A percentile compares a stretch with the other conserved stretches of the same genome.
Evolutionary conservation across 2,329 filamentous ascomycete genomes (phyloP).

Genomic region (Ophiostoma piceae): DNA sequence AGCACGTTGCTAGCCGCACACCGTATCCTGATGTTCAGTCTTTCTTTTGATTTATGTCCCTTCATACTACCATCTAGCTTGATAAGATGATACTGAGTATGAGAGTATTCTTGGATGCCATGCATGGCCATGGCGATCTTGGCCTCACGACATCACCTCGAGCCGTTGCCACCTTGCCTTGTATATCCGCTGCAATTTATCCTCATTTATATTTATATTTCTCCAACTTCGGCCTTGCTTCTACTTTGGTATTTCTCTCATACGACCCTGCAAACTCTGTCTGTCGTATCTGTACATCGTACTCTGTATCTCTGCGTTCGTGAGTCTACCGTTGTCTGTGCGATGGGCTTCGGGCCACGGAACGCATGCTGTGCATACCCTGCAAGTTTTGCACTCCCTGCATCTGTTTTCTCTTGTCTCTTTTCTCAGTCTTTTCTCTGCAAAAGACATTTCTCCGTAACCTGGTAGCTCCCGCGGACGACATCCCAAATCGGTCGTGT

Average conservation of each 20-base stretch:
- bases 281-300: no score
- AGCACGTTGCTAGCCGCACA: not conserved
- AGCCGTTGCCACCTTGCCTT: not conserved
- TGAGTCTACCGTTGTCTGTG: not conserved
- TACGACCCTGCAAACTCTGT: not conserved
- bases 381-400: not conserved
- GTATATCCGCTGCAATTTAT: not conserved
- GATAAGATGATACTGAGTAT: not conserved
- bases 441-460: not conserved
- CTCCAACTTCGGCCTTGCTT: conserved; percentile 10
- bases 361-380: not conserved
- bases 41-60: not conserved
- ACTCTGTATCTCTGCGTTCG: not conserved
- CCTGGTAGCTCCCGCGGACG: conserved; percentile 1
- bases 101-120: not conserved
- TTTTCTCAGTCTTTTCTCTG: not conserved
- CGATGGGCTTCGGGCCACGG: not conserved
- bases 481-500: not conserved
- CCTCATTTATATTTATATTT: not conserved
- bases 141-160: not conserved
- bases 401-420: not conserved
- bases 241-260: conserved; percentile 1
- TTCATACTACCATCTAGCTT: no score
- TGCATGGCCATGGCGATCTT: not conserved
- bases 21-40: not conserved